These are phyloP conservation scores for Ceratocystis colombiana DNA, from an alignment of 2,329 filamentous ascomycete genomes.

Conservation along the genomic window DNA sequence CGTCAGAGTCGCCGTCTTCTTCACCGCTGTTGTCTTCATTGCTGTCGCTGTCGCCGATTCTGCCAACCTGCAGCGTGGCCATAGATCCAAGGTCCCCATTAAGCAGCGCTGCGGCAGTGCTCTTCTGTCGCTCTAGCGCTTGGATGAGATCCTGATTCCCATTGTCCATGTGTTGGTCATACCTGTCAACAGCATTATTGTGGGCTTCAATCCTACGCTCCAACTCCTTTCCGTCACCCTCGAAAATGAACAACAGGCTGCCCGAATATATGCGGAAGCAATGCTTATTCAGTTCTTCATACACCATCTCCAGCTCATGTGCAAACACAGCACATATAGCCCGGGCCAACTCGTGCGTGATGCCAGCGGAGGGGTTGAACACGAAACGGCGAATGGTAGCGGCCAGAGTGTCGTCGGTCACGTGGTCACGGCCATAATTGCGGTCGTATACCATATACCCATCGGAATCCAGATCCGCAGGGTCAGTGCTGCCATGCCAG, in stretches of 20 bases:
- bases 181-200: constrained; percentile 40
- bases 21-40: constrained; percentile 38
- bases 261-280: constrained; percentile 56
- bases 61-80: constrained; percentile 26
- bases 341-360: constrained; percentile 48
- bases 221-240: constrained; percentile 50
- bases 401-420: constrained; percentile 46
- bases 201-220: constrained; percentile 45
- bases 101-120: constrained; percentile 48
- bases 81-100: constrained; percentile 36
- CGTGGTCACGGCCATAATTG: constrained; percentile 46
- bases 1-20: constrained; percentile 29
- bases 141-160: constrained; percentile 26
- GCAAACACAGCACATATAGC: constrained; percentile 46
- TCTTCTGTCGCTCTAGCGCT: constrained; percentile 32
- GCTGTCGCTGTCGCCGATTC: constrained; percentile 22
- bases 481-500: constrained; percentile 47
- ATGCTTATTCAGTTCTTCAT: constrained; percentile 44
- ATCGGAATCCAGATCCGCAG: constrained; percentile 43
- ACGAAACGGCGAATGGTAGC: constrained; percentile 48
- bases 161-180: constrained; percentile 25
- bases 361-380: constrained; percentile 48
- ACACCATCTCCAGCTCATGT: constrained; percentile 43
- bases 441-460: constrained; percentile 53
- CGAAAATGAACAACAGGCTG: constrained; percentile 53